Base-by-base conservation (phyloP, 768 basidiomycete genomes). In the Scleroderma bovista region DNA sequence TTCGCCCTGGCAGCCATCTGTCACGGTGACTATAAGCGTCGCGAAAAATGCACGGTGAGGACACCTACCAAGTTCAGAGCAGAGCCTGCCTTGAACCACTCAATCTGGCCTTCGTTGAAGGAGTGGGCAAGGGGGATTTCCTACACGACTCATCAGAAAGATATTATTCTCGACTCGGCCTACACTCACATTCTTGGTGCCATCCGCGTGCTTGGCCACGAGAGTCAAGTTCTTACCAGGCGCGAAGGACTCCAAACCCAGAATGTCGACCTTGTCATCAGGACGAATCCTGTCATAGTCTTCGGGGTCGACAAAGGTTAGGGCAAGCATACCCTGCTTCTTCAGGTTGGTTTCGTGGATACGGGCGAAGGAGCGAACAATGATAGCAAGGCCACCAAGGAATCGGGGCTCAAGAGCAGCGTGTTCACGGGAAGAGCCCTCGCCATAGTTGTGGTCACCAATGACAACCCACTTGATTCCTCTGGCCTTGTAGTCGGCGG, bases 341-440 rank as follows among this genome's bases (percentile, higher is more conserved):
- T 98, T 98, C 82, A 93, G 74, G 78, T 94, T 93, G 65, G 92
- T 92, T 75, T 90, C 93, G 72, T 95, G 94, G 72, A 97, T 97
- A 72, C 94, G 92, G 47, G 94, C 94, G 70, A 97, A 98, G 31
- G 90, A 93, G 68, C 93, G 83, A 66, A 87, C 88, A 70, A 99
- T 94, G 75, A 97, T 89, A 24, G 95, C 95, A 50, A 93, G 78
- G 55, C 94, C 95, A 53, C 93, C 93, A 51, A 96, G 86, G 81
- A 81, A 96, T 45, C 93, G 86, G 22, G 93, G 93, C 71, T 95
- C 93, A 48, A 96, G 86, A 22, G 93, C 93, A 57, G 95, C 95
- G 71, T 96, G 94, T 72, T 97, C 94, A 69, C 94, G 93, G 49
- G 93, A 95, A 12, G 94, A 97, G 62, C 94, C 94, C 74, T 97